Base-by-base conservation (phyloP, 2,329 filamentous ascomycete genomes). In the Juglanconis juglandina region DNA sequence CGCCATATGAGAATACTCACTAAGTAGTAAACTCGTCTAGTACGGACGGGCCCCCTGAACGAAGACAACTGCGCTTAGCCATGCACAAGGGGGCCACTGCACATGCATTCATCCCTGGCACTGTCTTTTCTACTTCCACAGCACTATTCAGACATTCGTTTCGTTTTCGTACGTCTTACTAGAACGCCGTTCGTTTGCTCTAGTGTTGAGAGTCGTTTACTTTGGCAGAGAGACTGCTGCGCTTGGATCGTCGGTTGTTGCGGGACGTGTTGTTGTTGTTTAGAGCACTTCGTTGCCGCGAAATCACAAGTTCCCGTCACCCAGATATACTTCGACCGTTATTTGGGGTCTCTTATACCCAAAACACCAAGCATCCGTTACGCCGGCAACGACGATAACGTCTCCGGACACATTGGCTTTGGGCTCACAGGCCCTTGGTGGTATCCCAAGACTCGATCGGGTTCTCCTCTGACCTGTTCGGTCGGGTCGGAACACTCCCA, bases 131-230 rank as follows among this genome's bases (percentile, higher is more conserved):
- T 62, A 57, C 49, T 53, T 60, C 58, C 58, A 60, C 32, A 24
- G 35, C 52, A 30, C 42, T 58, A 64, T 53, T 60, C 53, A 55
- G 62, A 68, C 68, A 62, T 65, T 71, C 68, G 68, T 71, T 71
- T 67, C 14, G 5, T 60, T 59, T 50, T 50, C 59, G 50, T 41
- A 56, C 41, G 32, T 61, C 34, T 51, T 42, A 17, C 46, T 39
- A 48, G 14, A 46, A 46, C 56, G 34, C 24, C 30, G 2, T 42
- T 53, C 39, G 10, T 34, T 53, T 6, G 17, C 5, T n/a, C 24
- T 44, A 32, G 51, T 11, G 17, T 32, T 32, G 5, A 32, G 9
- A 8, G 24, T 53, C 37, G 2, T 42, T 13, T n/a, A 24, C 24
- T 24, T 24, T 24, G 24, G 24, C 24, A 24, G 24, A 24, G 24